Evolutionary conservation across 129 eudicot genomes (phyloP).

Genomic region (Glebionis coronaria): DNA sequence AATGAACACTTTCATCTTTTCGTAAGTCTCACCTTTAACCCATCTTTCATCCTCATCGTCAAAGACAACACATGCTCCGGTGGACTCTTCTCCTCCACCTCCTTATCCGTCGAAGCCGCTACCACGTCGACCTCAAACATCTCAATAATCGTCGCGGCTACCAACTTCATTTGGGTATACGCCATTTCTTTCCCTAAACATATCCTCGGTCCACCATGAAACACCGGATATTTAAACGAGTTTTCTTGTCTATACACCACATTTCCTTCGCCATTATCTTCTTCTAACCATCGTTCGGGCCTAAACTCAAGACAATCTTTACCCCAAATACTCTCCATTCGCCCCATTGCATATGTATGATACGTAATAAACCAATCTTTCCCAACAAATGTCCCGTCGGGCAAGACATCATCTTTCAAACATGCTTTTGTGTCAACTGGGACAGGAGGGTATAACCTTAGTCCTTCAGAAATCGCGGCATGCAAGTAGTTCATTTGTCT

Average conservation of each 20-base stretch:
- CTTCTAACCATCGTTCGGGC: constrained; percentile 81
- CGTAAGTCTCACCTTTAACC: constrained; percentile 39
- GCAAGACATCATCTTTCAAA: constrained; percentile 48
- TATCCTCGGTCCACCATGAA: constrained; percentile 73
- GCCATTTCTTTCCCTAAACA: constrained; percentile 92
- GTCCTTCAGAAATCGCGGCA: constrained; percentile 61
- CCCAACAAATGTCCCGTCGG: constrained; percentile 58
- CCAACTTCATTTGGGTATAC: constrained; percentile 77
- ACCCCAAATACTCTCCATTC: constrained; percentile 86
- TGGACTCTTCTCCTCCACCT: constrained; percentile 30
- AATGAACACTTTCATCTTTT: constrained; percentile 14
- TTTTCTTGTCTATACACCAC: constrained; percentile 42
- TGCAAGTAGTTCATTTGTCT: constrained; percentile 73
- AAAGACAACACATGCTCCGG: constrained; percentile 63
- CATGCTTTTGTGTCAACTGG: constrained; percentile 64
- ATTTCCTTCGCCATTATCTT: constrained; percentile 22
- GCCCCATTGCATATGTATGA: constrained; percentile 66
- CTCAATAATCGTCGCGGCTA: constrained; percentile 64
- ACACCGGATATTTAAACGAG: constrained; percentile 60
- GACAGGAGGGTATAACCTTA: constrained; percentile 81
- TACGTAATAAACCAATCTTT: constrained; percentile 63
- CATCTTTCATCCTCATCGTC: constrained; percentile 78
- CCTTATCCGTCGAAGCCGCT: background rate
- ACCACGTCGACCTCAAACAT: constrained; percentile 38
- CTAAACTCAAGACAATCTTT: constrained; percentile 56